Conservation (phyloP, 352 stramenopile genomes). For the Globisporangium camurandrum region DNA sequence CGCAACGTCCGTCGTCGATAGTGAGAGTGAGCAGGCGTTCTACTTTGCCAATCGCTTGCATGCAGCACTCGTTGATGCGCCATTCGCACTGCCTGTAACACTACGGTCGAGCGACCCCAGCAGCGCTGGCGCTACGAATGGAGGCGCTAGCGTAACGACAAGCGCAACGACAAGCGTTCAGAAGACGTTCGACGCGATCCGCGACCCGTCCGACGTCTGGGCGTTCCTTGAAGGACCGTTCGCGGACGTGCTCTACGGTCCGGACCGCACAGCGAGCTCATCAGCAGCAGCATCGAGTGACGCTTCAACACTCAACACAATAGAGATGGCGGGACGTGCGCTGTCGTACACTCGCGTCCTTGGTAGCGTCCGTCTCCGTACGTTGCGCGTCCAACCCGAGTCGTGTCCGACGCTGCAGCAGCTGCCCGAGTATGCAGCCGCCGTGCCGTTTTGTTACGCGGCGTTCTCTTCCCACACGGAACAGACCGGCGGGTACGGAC, state of each 20-base stretch:
- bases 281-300: slow-evolving; percentile 2
- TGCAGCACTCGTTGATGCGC: slow-evolving; percentile 32
- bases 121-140: too few relatives aligned
- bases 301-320: too few relatives aligned
- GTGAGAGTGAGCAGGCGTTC: slow-evolving; percentile 35
- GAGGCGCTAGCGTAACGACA: not conserved
- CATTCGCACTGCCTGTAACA: slow-evolving; percentile 25
- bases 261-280: slow-evolving; percentile 3
- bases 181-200: slow-evolving; percentile 44
- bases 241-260: slow-evolving; percentile 41
- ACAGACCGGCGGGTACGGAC: slow-evolving; percentile 39
- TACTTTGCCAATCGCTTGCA: slow-evolving; percentile 60
- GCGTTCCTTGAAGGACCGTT: slow-evolving; percentile 58
- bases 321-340: slow-evolving; percentile 19
- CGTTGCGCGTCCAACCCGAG: slow-evolving; percentile 42
- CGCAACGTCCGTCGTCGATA: slow-evolving; percentile 35
- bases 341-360: slow-evolving; percentile 44
- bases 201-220: slow-evolving; percentile 52
- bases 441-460: slow-evolving; percentile 59
- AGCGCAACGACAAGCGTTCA: slow-evolving; percentile 13
- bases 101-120: slow-evolving; percentile 7
- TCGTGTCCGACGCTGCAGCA: slow-evolving; percentile 38
- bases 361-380: slow-evolving; percentile 44
- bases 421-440: slow-evolving; percentile 53
- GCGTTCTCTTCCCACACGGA: slow-evolving; percentile 26